Evolutionary conservation across 768 basidiomycete genomes (phyloP).

Genomic region (Pholiota molesta): DNA sequence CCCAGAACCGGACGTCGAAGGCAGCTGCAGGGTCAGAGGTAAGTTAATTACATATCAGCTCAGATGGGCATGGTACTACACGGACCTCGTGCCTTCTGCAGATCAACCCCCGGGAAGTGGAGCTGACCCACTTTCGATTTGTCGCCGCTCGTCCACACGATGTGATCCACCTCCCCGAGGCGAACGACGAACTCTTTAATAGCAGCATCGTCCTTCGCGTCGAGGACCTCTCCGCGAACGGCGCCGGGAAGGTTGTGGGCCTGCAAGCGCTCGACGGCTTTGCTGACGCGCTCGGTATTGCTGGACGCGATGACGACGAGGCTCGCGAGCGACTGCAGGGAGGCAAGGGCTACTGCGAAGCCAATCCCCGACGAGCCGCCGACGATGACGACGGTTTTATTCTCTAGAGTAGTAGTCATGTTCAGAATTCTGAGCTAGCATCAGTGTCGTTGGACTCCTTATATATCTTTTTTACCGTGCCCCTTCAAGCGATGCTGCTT

Average conservation of each 20-base stretch:
- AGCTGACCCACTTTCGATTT: not conserved
- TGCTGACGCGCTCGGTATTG: not conserved
- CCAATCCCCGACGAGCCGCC: slow-evolving; percentile 10
- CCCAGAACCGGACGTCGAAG: slow-evolving; percentile 10
- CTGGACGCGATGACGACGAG: slow-evolving; percentile 8
- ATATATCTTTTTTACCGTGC: no score
- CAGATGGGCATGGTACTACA: not conserved
- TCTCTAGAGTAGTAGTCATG: slow-evolving; percentile 4
- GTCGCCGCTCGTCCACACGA: slow-evolving; percentile 9
- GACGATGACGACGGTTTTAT: slow-evolving; percentile 5
- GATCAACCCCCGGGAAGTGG: not conserved
- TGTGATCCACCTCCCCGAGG: slow-evolving; percentile 4
- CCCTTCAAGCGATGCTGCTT: no score
- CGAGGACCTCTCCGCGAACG: slow-evolving; percentile 7
- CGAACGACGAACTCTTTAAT: not conserved
- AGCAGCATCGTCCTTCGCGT: not conserved
- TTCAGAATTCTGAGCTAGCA: not conserved
- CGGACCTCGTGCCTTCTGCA: not conserved
- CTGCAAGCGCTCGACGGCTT: not conserved
- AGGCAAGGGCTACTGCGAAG: slow-evolving; percentile 6
- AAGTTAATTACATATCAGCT: not conserved
- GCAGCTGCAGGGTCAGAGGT: not conserved
- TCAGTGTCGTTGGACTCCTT: no score
- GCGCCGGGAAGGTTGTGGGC: slow-evolving; percentile 1
- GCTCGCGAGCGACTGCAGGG: slow-evolving; percentile 4